Percentiles rank a stretch among this genome's conserved stretches.
phyloP scores from a whole-genome alignment of 2,329 filamentous ascomycete species.

The Calonectria leucothoes region DNA sequence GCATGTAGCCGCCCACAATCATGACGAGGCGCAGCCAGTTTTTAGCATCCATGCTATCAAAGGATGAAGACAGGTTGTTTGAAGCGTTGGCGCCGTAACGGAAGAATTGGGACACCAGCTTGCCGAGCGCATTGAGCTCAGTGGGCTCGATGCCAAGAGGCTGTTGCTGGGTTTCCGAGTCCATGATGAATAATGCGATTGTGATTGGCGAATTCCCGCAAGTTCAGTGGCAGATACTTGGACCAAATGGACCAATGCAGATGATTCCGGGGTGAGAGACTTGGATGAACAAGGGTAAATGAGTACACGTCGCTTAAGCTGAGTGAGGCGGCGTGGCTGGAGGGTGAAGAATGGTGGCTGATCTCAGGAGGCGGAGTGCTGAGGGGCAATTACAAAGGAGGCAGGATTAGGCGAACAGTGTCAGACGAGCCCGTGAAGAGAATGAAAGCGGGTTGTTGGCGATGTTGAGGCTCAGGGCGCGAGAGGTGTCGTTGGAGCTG shows the following conservation, averaged over 20 bases:
- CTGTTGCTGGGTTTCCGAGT: constrained; percentile 38
- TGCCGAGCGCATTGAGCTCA: constrained; percentile 49
- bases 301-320: constrained; percentile 5
- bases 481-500: constrained; percentile 28
- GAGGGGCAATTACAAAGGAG: not conserved
- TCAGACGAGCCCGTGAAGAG: not conserved
- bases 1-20: constrained; percentile 78
- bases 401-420: not conserved
- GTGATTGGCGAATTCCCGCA: not conserved
- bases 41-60: constrained; percentile 63
- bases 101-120: constrained; percentile 45
- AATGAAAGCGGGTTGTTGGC: not conserved
- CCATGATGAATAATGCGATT: constrained; percentile 31
- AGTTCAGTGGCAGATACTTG: not conserved
- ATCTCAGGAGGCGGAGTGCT: constrained; percentile 5
- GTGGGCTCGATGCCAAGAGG: constrained; percentile 40
- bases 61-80: constrained; percentile 62
- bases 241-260: not conserved
- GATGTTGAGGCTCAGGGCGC: constrained; percentile 21
- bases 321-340: constrained; percentile 7
- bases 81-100: constrained; percentile 52
- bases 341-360: constrained; percentile 1
- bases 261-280: not conserved
- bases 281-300: not conserved
- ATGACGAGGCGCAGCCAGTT: constrained; percentile 76